These are phyloP conservation scores for Nothophytophthora sp. DNA, from an alignment of 352 stramenopile genomes.

Conservation along the genomic window DNA sequence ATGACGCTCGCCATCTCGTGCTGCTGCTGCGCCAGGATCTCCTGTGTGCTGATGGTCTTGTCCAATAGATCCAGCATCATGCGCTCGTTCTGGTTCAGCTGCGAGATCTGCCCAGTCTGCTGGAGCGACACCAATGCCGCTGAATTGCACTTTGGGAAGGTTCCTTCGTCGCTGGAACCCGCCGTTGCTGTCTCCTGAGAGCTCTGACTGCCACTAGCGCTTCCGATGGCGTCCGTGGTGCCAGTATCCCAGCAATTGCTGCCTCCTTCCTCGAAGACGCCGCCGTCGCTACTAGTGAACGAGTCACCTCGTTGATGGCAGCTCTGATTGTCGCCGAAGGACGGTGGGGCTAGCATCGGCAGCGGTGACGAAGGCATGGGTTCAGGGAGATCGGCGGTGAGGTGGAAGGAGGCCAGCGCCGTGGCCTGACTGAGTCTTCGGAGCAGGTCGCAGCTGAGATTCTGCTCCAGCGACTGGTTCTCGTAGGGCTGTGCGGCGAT, in stretches of 20 bases:
- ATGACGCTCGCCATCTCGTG: constrained; percentile 73
- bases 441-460: constrained; percentile 58
- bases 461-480: constrained; percentile 27
- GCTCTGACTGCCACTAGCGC: neutral
- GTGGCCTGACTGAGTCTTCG: constrained; percentile 35
- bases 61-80: constrained; percentile 77
- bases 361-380: constrained; percentile 1
- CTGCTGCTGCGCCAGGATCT: constrained; percentile 75
- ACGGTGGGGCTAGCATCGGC: neutral
- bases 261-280: neutral
- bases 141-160: constrained; percentile 14
- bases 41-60: constrained; percentile 79
- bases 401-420: constrained; percentile 23
- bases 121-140: constrained; percentile 20
- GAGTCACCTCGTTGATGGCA: constrained; percentile 12
- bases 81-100: constrained; percentile 65
- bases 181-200: neutral
- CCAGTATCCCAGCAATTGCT: neutral
- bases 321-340: constrained; percentile 14
- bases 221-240: constrained; percentile 5
- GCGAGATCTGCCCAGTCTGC: constrained; percentile 27
- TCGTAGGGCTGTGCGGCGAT: constrained; percentile 40
- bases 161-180: neutral
- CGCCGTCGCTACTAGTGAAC: neutral
- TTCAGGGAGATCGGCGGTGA: constrained; percentile 2